Evolutionary conservation across 2,329 filamentous ascomycete genomes (phyloP), one percentile per base, ranked within the genome.

Genomic region (Ophiostoma triangulosporum): DNA sequence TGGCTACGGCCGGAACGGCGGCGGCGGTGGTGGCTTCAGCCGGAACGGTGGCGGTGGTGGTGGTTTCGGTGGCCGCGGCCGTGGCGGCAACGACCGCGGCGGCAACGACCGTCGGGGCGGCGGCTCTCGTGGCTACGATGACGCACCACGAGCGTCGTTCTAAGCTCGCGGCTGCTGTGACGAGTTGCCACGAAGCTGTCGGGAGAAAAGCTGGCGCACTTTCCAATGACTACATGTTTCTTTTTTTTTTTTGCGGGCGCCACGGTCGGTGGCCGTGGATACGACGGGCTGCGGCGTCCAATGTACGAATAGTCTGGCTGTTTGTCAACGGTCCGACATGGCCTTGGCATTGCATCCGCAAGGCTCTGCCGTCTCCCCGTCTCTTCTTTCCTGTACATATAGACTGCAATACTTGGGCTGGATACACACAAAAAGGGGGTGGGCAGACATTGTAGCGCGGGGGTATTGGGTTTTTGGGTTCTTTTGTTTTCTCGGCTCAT

Each of bases 311-410:
- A 50, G 17, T 32, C 27, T 32, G n/a, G 33, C 26, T 36, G 17
- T 31, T 51, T 31, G 31, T 17, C 22, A 24, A 32, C 12, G 48
- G 12, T 49, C 20, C 20, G 20, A 26, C 29, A 31, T 5, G 35
- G 51, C 43, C 17, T 12, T 45, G 29, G n/a, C 50, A 26, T 33
- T 26, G 17, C 27, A 32, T 31, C 29, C 26, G 35, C 43, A 24
- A 11, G 26, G 22, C 27, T 27, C 17, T 51, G 43, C 12, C 26
- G 43, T 46, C 49, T 29, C 27, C 22, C 17, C 27, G 35, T 40
- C 14, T 29, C 36, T 43, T 31, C 33, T 51, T 50, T 54, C 15
- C 14, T 55, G 50, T 55, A 55, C 35, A 55, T 55, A 50, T 49
- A 55, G 53, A 54, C 14, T 43, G 38, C 38, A 43, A 52, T 46